Conservation (phyloP, 2,329 filamentous ascomycete species). For the Hypoxylon rubiginosum region DNA sequence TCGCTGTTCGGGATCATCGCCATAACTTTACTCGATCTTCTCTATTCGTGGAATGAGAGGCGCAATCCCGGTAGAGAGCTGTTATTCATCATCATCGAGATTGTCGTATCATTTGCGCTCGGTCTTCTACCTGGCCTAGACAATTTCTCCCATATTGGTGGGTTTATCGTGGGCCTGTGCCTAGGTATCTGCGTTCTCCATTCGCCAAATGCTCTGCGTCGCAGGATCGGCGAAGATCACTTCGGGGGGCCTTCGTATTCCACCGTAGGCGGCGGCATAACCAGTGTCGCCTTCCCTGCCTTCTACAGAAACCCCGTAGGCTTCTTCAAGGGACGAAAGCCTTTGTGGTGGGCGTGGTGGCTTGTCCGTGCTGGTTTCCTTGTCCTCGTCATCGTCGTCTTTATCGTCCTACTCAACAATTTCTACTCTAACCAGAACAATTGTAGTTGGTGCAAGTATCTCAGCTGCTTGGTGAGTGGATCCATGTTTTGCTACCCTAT, state of each 20-base stretch:
- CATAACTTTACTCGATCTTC: conserved; percentile 85
- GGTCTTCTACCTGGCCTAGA: conserved; percentile 92
- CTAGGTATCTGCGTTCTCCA: conserved; percentile 90
- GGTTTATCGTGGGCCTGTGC: conserved; percentile 91
- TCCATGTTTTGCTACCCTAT: not conserved
- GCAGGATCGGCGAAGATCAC: conserved; percentile 76
- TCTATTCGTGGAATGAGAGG: conserved; percentile 92
- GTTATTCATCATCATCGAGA: conserved; percentile 86
- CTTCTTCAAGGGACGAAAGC: conserved; percentile 94
- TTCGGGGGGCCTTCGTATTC: conserved; percentile 72
- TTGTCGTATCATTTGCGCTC: conserved; percentile 90
- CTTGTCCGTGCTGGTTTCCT: conserved; percentile 83
- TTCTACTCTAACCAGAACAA: conserved; percentile 85
- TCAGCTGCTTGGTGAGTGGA: conserved; percentile 88
- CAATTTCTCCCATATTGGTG: conserved; percentile 97
- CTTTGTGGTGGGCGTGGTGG: conserved; percentile 99
- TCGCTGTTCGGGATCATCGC: conserved; percentile 93
- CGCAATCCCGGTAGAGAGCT: conserved; percentile 83
- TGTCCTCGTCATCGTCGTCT: conserved; percentile 84
- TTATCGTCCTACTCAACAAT: conserved; percentile 88
- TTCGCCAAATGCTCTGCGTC: conserved; percentile 84
- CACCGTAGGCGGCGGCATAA: conserved; percentile 67
- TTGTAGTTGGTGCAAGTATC: conserved; percentile 94
- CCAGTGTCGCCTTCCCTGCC: conserved; percentile 62
- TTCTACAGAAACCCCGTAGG: conserved; percentile 75